Conservation (phyloP, 495 filamentous ascomycete species). For the Acidomyces sp. region DNA sequence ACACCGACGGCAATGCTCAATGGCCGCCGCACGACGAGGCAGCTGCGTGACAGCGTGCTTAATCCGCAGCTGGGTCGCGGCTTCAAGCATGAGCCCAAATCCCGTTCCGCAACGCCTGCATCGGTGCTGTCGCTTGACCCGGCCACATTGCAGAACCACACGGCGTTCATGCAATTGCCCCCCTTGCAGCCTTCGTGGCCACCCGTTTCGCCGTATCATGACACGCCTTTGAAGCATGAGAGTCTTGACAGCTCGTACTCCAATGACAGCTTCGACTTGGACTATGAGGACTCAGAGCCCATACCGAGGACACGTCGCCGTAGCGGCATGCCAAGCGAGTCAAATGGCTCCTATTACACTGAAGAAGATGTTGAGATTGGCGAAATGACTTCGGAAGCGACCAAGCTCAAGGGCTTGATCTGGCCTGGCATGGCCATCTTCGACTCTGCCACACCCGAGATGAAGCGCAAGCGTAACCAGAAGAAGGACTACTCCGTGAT, state of each 20-base stretch:
- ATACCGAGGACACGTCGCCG: not conserved
- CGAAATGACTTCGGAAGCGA: slow-evolving; percentile 24
- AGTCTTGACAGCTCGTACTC: slow-evolving; percentile 4
- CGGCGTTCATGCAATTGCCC: slow-evolving; percentile 6
- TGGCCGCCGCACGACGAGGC: slow-evolving; percentile 2
- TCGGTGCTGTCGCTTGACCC: not conserved
- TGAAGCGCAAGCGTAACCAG: slow-evolving; percentile 73
- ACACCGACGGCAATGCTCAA: not conserved
- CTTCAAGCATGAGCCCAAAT: slow-evolving; percentile 15
- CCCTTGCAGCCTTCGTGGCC: slow-evolving; percentile 8
- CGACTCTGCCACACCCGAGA: slow-evolving; percentile 65
- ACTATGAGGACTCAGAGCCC: not conserved
- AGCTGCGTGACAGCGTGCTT: slow-evolving; percentile 15
- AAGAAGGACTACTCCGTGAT: slow-evolving; percentile 64
- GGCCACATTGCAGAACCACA: not conserved
- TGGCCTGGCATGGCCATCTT: slow-evolving; percentile 84
- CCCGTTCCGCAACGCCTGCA: slow-evolving; percentile 9
- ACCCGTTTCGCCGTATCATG: slow-evolving; percentile 1
- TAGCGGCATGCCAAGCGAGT: not conserved
- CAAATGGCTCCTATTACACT: slow-evolving; percentile 12
- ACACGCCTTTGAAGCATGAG: slow-evolving; percentile 7
- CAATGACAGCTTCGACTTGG: slow-evolving; percentile 6
- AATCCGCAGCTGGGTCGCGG: slow-evolving; percentile 16
- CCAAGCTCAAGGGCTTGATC: slow-evolving; percentile 57
- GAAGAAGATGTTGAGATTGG: slow-evolving; percentile 15